phyloP scores from a whole-genome alignment of 345 rosid species.

The Camelina laxa region DNA sequence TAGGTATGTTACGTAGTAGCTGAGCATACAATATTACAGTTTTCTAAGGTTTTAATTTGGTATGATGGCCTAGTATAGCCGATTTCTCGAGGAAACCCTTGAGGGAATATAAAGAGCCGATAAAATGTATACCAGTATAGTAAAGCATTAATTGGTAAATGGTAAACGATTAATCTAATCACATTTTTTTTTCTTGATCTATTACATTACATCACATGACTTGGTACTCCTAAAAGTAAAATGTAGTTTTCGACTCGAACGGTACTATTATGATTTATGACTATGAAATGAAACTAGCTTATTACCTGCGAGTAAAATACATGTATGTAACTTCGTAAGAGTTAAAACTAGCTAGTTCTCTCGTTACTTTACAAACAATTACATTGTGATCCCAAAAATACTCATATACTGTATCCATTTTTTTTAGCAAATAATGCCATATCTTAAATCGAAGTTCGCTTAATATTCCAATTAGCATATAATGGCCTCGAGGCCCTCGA shows the following conservation, averaged over 20 bases:
- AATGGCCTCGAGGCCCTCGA: background rate
- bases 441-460: background rate
- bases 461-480: background rate
- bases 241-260: background rate
- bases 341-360: background rate
- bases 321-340: background rate
- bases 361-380: background rate
- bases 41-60: background rate
- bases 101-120: background rate
- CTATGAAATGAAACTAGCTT: background rate
- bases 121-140: no score
- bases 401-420: background rate
- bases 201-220: background rate
- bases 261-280: background rate
- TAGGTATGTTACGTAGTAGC: conserved; percentile 1
- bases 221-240: background rate
- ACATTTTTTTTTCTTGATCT: background rate
- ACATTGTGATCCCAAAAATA: background rate
- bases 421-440: background rate
- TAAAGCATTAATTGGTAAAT: no score
- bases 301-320: background rate
- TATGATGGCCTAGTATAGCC: background rate
- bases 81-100: background rate
- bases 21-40: no score
- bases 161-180: background rate